Evolutionary conservation across 176 grass and related monocot genomes (phyloP).

Genomic region (Eragrostis nindensis): DNA sequence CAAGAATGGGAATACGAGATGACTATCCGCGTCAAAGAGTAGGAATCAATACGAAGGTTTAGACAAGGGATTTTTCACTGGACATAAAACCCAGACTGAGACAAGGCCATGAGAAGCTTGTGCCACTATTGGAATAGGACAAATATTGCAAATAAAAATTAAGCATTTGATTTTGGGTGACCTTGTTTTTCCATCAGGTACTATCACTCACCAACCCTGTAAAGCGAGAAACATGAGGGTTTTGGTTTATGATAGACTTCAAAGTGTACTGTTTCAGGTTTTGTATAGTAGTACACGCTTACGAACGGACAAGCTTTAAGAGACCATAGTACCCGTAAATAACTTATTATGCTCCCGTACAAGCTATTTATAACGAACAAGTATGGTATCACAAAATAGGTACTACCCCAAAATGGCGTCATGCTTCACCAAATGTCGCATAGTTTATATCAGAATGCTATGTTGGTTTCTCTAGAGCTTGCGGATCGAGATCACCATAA

Average conservation of each 20-base stretch:
- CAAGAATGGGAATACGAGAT: background rate
- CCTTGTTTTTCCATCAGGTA: background rate
- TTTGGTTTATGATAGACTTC: background rate
- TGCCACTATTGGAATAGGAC: background rate
- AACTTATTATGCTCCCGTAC: background rate
- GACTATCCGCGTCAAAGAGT: background rate
- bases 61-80: background rate
- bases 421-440: slow-evolving; percentile 19
- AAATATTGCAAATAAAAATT: background rate
- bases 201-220: background rate
- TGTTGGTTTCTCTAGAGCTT: background rate
- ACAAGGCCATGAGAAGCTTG: background rate
- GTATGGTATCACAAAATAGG: background rate
- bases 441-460: background rate
- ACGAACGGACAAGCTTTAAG: background rate
- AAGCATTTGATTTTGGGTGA: background rate
- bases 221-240: background rate
- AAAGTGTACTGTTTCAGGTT: slow-evolving; percentile 7
- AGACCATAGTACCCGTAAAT: background rate
- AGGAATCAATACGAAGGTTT: background rate
- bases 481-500: no score
- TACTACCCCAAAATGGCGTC: background rate
- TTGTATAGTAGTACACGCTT: background rate
- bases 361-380: background rate
- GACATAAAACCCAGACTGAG: background rate